phyloP scores from a whole-genome alignment of 805 yeast genomes.

The Tetrapisispora nanseiensis region DNA sequence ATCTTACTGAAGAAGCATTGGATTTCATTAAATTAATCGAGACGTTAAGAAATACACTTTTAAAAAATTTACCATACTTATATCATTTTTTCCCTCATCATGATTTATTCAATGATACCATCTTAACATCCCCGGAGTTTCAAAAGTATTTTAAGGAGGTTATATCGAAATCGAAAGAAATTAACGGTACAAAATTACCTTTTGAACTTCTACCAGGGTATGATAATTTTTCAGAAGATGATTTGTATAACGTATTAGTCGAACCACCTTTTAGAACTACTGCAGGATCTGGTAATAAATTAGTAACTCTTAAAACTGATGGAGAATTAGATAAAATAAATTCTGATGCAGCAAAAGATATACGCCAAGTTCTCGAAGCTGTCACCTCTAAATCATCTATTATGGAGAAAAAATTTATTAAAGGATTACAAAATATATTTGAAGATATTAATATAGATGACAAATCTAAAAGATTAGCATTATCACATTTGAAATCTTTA shows the following conservation, averaged over 20 bases:
- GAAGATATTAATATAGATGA: slow-evolving; percentile 22
- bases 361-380: slow-evolving; percentile 15
- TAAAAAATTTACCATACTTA: slow-evolving; percentile 23
- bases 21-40: slow-evolving; percentile 18
- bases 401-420: slow-evolving; percentile 19
- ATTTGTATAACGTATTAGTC: slow-evolving; percentile 8
- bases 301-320: background rate
- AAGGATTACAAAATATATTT: slow-evolving; percentile 20
- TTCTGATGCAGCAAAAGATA: background rate
- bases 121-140: slow-evolving; percentile 18
- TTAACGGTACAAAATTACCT: slow-evolving; percentile 1
- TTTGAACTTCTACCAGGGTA: slow-evolving; percentile 11
- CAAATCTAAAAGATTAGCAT: slow-evolving; percentile 18
- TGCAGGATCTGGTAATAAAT: background rate
- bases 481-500: slow-evolving; percentile 16
- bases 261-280: slow-evolving; percentile 7
- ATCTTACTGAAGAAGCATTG: slow-evolving; percentile 10
- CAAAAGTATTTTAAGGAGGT: slow-evolving; percentile 14
- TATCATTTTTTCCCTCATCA: slow-evolving; percentile 24
- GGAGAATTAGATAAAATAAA: background rate
- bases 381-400: slow-evolving; percentile 23
- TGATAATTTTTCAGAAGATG: slow-evolving; percentile 3
- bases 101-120: slow-evolving; percentile 20
- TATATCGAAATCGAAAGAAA: background rate
- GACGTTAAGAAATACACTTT: slow-evolving; percentile 14